Conservation (phyloP, 2,329 filamentous ascomycete genomes). For the Sclerotinia borealis region DNA sequence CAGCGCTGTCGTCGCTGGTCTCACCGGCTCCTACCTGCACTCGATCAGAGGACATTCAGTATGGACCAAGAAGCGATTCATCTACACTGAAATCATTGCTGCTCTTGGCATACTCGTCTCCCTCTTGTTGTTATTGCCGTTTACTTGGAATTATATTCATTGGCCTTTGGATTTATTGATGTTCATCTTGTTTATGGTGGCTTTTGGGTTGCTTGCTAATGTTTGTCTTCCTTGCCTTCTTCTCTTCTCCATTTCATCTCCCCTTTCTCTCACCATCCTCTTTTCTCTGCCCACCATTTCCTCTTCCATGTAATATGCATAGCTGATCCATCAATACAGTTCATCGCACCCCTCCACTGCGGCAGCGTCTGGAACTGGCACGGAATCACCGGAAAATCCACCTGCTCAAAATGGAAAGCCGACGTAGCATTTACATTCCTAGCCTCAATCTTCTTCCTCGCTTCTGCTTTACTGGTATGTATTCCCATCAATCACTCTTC, state of each 20-base stretch:
- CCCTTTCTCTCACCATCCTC: too few relatives aligned
- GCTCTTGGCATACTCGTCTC: conserved; percentile 62
- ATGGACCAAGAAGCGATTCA: conserved; percentile 11
- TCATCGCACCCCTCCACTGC: conserved; percentile 77
- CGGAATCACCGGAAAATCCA: conserved; percentile 69
- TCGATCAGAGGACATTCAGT: neutral
- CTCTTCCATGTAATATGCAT: neutral
- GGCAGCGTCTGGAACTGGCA: conserved; percentile 75
- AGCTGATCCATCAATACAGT: conserved; percentile 14
- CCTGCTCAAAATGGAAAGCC: conserved; percentile 66
- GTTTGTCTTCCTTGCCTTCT: neutral
- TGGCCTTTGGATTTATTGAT: conserved; percentile 67
- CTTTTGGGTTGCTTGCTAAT: conserved; percentile 38
- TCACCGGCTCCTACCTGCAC: conserved; percentile 2
- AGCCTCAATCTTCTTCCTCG: conserved; percentile 23
- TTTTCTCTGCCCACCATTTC: fast-evolving
- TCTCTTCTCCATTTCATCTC: neutral
- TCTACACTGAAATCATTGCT: conserved; percentile 35
- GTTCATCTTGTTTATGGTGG: conserved; percentile 55
- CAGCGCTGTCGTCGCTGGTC: neutral
- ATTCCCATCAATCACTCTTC: conserved; percentile 15
- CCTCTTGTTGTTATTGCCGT: conserved; percentile 67
- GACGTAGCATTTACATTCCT: conserved; percentile 31
- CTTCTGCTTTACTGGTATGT: conserved; percentile 20
- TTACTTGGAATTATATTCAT: conserved; percentile 59